Evolutionary conservation across 208 protist genomes (phyloP), one percentile per base, ranked within the genome.

Genomic region (Paratrypanosoma confusum): DNA sequence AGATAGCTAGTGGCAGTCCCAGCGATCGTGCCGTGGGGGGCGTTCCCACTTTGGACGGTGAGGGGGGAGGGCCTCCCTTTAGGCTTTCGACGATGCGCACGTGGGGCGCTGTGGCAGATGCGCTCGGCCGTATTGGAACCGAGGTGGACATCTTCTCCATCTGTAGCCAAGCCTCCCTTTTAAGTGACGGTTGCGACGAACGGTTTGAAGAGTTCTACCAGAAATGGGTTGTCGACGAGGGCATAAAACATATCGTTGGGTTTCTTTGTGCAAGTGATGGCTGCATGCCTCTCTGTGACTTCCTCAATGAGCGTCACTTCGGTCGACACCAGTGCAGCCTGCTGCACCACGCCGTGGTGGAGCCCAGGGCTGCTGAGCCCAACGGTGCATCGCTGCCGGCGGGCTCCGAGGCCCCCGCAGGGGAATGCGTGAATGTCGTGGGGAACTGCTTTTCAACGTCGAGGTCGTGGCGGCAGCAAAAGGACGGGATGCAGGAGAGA

Each of bases 381-480:
- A 36, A 1, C 5, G 43, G 36, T 16, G 17, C 14, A 14, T 35
- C 7, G 17, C 18, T 26, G 25, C 22, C 13, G 4, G 3, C 3
- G 6, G 24, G 14, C 3, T 33, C 13, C 50, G 23, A 24, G 22
- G 37, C 23, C 47, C 54, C 1, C 27, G 39, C 13, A 14, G 29
- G 11, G n/a, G 29, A 34, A 34, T 34, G n/a, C 29, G n/a, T 34
- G 11, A 54, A 60, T 46, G 38, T 75, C 5, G 63, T 84, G 36
- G 68, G 71, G 20, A 88, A 86, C 50, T 48, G 71, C 46, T 50
- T 63, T 3, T 39, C 35, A 14, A 84, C 83, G 0, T 76, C 82
- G 5, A 39, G 75, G 10, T 38, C 39, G n/a, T 48, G 54, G 22
- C 58, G 83, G 16, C 73, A 85, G 55, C 39, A 88, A 43, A 92